Percentiles rank a stretch among this genome's conserved stretches.
Evolutionary conservation across 2,329 filamentous ascomycete genomes (phyloP).

Genomic region (Kalmusia sp.): DNA sequence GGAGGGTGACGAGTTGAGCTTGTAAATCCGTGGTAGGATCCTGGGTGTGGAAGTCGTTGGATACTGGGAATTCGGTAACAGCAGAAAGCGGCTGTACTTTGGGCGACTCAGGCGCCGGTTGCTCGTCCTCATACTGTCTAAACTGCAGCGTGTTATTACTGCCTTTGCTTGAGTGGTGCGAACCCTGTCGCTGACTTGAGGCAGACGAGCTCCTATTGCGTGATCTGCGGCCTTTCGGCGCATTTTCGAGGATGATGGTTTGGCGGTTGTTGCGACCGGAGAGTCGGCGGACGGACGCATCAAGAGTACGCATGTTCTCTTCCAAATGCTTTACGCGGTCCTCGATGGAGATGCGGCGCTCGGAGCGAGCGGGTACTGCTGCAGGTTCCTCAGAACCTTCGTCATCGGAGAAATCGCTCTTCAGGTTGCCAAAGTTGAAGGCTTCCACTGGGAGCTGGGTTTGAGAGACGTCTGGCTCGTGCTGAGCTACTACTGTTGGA

Average conservation of each 20-base stretch:
- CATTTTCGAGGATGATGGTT: constrained; percentile 48
- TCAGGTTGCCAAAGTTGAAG: constrained; percentile 47
- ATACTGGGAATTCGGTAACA: constrained; percentile 14
- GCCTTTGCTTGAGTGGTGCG: constrained; percentile 12
- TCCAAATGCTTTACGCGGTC: constrained; percentile 44
- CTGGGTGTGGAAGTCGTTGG: neutral
- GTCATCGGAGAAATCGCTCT: constrained; percentile 29
- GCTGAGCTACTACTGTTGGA: constrained; percentile 11
- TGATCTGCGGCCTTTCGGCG: constrained; percentile 40
- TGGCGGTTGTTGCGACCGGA: constrained; percentile 44
- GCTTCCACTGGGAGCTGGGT: constrained; percentile 34
- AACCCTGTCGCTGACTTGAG: constrained; percentile 11
- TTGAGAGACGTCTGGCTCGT: constrained; percentile 18
- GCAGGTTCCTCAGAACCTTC: constrained; percentile 23
- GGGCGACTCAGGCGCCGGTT: constrained; percentile 2
- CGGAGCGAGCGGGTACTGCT: constrained; percentile 14
- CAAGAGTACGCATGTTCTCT: constrained; percentile 35
- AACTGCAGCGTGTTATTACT: constrained; percentile 8
- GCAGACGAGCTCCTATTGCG: constrained; percentile 38
- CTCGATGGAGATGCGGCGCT: constrained; percentile 38
- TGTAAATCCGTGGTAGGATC: neutral
- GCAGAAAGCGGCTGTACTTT: constrained; percentile 15
- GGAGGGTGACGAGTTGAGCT: constrained; percentile 30
- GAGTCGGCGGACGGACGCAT: constrained; percentile 39
- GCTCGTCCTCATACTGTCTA: constrained; percentile 3